A percentile compares a stretch with the other conserved stretches of the same genome.
These are phyloP conservation scores for Sonneratia alba DNA, from an alignment of 345 rosid species.

Conservation along the genomic window DNA sequence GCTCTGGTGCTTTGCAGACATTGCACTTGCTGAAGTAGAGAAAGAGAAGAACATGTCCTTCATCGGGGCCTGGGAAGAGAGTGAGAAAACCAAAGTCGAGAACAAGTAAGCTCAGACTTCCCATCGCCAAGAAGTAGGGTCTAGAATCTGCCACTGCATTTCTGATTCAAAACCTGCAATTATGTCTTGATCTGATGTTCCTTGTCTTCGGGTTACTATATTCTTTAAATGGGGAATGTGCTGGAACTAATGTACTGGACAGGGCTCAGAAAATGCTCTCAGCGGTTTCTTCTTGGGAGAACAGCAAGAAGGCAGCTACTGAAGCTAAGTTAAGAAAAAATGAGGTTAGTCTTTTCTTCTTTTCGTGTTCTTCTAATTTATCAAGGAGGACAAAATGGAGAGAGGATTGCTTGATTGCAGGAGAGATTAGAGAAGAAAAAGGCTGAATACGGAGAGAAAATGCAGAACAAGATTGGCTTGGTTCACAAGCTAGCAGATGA, in stretches of 20 bases:
- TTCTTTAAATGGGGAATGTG: not conserved
- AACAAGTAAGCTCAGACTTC: slow-evolving; percentile 47
- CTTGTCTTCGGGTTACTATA: no score
- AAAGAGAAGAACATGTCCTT: slow-evolving; percentile 55
- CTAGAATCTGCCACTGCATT: not conserved
- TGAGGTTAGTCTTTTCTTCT: slow-evolving; percentile 33
- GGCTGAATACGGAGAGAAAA: slow-evolving; percentile 72
- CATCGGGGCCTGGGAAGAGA: slow-evolving; percentile 88
- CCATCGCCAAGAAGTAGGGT: not conserved
- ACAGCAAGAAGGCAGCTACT: slow-evolving; percentile 61
- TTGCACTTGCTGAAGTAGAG: slow-evolving; percentile 75
- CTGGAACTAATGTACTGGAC: slow-evolving; percentile 13
- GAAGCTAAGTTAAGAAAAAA: slow-evolving; percentile 68
- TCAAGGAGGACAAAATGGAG: not conserved
- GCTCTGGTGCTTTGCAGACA: slow-evolving; percentile 28
- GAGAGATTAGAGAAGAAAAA: slow-evolving; percentile 75
- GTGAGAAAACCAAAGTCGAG: slow-evolving; percentile 68
- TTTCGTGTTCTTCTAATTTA: not conserved
- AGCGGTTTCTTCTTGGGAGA: slow-evolving; percentile 71
- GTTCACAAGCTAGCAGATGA: slow-evolving; percentile 79
- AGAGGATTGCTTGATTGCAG: slow-evolving; percentile 24
- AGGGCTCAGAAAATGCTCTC: slow-evolving; percentile 83
- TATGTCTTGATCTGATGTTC: not conserved
- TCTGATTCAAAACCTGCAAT: not conserved
- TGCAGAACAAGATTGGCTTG: slow-evolving; percentile 61